These are phyloP conservation scores for Stemphylium beticola DNA, from an alignment of 2,329 filamentous ascomycete genomes.

Conservation along the genomic window DNA sequence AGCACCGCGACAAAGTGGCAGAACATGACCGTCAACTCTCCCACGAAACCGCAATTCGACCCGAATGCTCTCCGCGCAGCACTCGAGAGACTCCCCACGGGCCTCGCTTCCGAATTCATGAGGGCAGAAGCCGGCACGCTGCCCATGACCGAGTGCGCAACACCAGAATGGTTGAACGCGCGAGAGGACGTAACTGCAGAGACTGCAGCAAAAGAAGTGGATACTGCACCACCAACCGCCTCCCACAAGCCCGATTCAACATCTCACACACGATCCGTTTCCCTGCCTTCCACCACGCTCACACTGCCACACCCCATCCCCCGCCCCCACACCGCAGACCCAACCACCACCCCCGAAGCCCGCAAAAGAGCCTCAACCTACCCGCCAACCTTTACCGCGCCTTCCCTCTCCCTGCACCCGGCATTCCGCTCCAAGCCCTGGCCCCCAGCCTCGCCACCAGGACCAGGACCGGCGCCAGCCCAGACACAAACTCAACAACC, in stretches of 20 bases:
- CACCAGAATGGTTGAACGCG: slow-evolving; percentile 18
- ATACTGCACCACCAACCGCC: too few species aligned
- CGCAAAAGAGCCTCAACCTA: background rate
- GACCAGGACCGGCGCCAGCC: too few species aligned
- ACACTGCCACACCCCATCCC: too few species aligned
- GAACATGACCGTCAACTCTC: slow-evolving; percentile 32
- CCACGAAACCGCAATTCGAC: slow-evolving; percentile 30
- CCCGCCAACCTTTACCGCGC: background rate
- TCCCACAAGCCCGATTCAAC: too few species aligned
- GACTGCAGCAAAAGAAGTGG: slow-evolving; percentile 28
- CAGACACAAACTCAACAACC: too few species aligned
- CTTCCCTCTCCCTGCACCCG: background rate
- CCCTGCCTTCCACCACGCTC: too few species aligned
- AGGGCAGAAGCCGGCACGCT: background rate
- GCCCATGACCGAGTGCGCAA: slow-evolving; percentile 1
- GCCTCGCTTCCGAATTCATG: slow-evolving; percentile 13
- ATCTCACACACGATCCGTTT: too few species aligned
- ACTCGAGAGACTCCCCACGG: slow-evolving; percentile 7
- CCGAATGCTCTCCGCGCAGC: slow-evolving; percentile 24
- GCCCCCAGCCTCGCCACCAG: background rate
- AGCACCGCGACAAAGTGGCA: slow-evolving; percentile 29
- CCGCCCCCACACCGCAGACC: too few species aligned
- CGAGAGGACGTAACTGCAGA: slow-evolving; percentile 19
- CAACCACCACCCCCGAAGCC: background rate
- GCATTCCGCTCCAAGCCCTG: background rate